Base-by-base conservation (phyloP, 108 stramenopile genomes). In the Bacterosira constricta region DNA sequence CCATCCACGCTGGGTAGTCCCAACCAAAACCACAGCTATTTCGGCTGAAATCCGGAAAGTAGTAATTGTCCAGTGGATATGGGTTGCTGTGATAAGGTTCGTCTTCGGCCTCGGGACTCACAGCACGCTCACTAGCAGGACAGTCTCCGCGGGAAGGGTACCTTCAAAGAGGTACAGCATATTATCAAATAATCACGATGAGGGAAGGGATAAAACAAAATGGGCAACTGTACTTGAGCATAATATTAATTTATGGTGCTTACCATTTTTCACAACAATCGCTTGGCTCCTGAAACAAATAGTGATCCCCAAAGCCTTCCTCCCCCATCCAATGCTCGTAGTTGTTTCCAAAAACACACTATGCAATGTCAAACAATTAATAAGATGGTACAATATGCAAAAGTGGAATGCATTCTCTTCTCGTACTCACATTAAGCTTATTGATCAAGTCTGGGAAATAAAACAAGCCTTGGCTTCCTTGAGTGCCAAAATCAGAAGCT, bases 1-100 rank as follows among this genome's bases (percentile, higher is more conserved):
- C 61, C 61, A 62, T 62, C 61, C 61, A 53, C 27, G 38, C 21
- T 34, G 61, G 61, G 45, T 62, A 62, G 26, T 62, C 61, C 39
- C 61, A 4, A 27, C 61, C 41, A 62, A 27, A 62, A 15, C 61
- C 42, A 27, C 61, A 62, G 26, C 13, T 62, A 42, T 62, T 62
- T 9, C 27, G 23, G 2, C 6, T 44, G 61, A 44, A 62, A 42
- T 62, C 61, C 0, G 61, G 61, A 45, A 44, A 62, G 2, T 45
- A 45, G 13, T 45, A 62, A 12, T 62, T 62, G 23, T 25, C 61
- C 61, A 45, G 3, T 44, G 61, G 39, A 42, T 66, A 66, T 12
- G 65, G 65, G 15, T 66, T 5, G 29, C 36, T 20, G 50, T 51
- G 20, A n/a, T 34, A 50, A 18, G 65, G 32, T 66, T 66, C 44